Evolutionary conservation across 768 basidiomycete species (phyloP), one percentile per base, ranked within the genome.

Genomic region (Kwoniella dejecticola): DNA sequence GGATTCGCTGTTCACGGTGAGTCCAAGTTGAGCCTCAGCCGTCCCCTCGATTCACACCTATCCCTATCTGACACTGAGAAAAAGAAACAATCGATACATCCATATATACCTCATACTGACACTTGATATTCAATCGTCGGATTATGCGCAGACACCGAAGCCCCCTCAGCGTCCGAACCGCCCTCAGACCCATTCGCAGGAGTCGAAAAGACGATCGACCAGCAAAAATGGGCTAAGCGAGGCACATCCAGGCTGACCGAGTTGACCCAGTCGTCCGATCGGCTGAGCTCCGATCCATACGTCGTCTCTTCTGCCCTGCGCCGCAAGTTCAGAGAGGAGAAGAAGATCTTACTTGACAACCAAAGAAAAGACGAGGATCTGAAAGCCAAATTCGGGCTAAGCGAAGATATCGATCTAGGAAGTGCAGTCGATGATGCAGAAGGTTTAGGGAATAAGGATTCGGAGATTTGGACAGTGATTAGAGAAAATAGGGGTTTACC

Each of bases 221-320:
- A 91, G 71, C 85, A 86, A 45, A 82, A 85, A 63, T 81, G 87
- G 63, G 87, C 85, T 29, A 86, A 87, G 61, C 86, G 90, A 3
- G 88, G 88, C 64, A 84, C 86, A 42, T 89, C 91, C 4, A 88
- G 93, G 2, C 81, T 99, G 23, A 89, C 91, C 69, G 85, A 87
- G 1, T 81, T 99, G 29, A 87, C 91, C 69, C 80, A 83, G 26
- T 82, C 87, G 2, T 91, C 92, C 23, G 87, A 90, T 64, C 86
- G 85, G 38, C 87, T 86, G 70, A 89, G 90, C 67, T 79, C 85
- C 1, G 96, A 99, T 80, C 96, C 96, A 0, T 98, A 95, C 70
- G 63, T 84, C 0, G 84, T 91, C 17, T 94, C 91, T 1, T 75
- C 81, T 13, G 86, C 86, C 68, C 83, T 88, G 1, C 85, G 96